phyloP scores from a whole-genome alignment of 2,329 filamentous ascomycete species.

The Tolypocladium album region DNA sequence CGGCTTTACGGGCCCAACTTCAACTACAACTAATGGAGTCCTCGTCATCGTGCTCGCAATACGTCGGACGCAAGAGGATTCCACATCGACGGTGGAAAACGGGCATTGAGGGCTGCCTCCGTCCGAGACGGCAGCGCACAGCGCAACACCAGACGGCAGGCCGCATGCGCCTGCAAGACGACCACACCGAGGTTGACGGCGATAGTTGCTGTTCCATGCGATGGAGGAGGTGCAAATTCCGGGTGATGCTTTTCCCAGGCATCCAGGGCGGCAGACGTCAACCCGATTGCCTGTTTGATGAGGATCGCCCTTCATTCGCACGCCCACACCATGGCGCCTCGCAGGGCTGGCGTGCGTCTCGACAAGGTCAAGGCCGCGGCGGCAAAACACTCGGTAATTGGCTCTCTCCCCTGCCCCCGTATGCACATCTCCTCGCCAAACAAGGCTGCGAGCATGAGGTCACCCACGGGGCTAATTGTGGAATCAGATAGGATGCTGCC shows the following conservation, averaged over 20 bases:
- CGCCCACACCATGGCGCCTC: neutral
- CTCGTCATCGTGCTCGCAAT: neutral
- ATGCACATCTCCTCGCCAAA: neutral
- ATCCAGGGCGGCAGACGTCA: neutral
- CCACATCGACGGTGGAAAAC: neutral
- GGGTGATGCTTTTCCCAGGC: neutral
- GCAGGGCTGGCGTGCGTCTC: constrained; percentile 1
- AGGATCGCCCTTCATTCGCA: neutral
- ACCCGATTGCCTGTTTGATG: neutral
- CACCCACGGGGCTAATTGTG: neutral
- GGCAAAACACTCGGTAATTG: neutral
- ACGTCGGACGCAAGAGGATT: neutral
- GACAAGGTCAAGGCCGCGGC: neutral
- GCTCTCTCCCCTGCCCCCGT: neutral
- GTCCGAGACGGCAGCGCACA: neutral
- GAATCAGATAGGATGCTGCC: neutral
- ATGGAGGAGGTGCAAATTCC: neutral
- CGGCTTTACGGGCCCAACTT: neutral
- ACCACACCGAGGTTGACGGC: neutral
- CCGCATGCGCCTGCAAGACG: neutral
- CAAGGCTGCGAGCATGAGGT: neutral
- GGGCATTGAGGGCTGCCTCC: neutral
- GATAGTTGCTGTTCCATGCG: neutral
- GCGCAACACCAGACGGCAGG: neutral
- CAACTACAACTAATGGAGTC: neutral